Evolutionary conservation across 2,329 filamentous ascomycete species (phyloP), one percentile per base, ranked within the genome.

Genomic region (Neurospora sp.): DNA sequence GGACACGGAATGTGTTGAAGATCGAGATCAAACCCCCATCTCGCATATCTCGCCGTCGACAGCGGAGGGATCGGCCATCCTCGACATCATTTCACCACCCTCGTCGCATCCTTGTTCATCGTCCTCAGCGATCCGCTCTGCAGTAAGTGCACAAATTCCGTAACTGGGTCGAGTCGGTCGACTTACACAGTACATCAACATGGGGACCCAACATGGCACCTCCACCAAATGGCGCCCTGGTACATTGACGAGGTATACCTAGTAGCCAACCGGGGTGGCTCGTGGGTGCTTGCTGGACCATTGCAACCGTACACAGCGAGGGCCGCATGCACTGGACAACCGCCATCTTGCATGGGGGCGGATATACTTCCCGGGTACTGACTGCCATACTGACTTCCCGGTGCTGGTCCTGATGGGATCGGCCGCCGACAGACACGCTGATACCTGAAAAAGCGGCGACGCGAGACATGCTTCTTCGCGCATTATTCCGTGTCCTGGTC

Each of bases 381-480:
- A 62, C 52, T 33, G 15, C 52, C 52, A 36, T 62, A 62, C 57
- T 69, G 65, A 66, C 57, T 66, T 41, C 10, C 52, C 68, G 68
- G 46, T n/a, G 66, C 66, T 43, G 67, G 68, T 69, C 57, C 68
- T 69, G 52, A 62, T 62, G 46, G 46, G 11, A 28, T 15, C 33
- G 52, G 52, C 52, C 52, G 52, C 52, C 52, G 52, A 62, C 52
- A 62, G 52, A 52, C 46, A 52, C 46, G 46, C 19, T 52, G 46
- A 52, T 52, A 52, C 19, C 46, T 36, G 52, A 62, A 62, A 33
- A 62, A 10, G 52, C 52, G 52, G 52, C 52, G 52, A 62, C 52
- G 52, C 71, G 70, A 70, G 43, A 23, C 66, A 68, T 66, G 41
- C 68, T 69, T 66, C 33, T 39, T 66, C 33, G 38, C 65, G 15